Percentiles rank a stretch among this genome's conserved stretches.
Evolutionary conservation across 2,329 filamentous ascomycete species (phyloP).

Genomic region (Keithomyces neogunnii): DNA sequence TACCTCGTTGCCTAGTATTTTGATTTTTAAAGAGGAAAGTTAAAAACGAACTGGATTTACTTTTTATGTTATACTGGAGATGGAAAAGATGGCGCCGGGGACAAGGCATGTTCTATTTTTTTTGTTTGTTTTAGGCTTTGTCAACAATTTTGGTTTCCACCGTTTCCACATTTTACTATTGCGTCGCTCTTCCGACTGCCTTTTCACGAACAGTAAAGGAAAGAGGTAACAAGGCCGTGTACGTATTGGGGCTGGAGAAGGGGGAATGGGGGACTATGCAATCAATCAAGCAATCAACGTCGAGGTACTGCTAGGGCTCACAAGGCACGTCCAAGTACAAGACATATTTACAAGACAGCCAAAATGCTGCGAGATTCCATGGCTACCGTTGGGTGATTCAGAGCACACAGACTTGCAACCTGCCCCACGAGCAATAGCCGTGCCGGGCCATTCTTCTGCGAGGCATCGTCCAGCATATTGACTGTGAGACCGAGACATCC

Average conservation of each 20-base stretch:
- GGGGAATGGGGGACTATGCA: neutral
- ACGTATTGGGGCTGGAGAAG: neutral
- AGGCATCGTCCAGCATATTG: constrained; percentile 7
- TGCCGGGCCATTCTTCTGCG: constrained; percentile 7
- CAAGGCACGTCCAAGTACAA: neutral
- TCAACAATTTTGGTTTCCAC: neutral
- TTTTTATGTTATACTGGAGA: neutral
- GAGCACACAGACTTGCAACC: neutral
- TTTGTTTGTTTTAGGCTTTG: neutral
- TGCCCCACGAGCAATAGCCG: neutral
- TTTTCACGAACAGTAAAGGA: too few species aligned
- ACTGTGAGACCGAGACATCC: constrained; percentile 10
- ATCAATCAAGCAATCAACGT: neutral
- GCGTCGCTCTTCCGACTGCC: too few species aligned
- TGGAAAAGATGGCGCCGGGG: neutral
- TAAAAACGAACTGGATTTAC: neutral
- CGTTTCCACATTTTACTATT: too few species aligned
- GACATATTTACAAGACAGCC: neutral
- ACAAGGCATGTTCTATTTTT: neutral
- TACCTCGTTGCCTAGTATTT: neutral
- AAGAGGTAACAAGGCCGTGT: neutral
- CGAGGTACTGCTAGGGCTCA: neutral
- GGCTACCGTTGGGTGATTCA: neutral
- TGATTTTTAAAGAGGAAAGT: neutral
- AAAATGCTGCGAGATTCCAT: neutral